A percentile compares a stretch with the other conserved stretches of the same genome.
phyloP scores from a whole-genome alignment of 2,329 filamentous ascomycete genomes.

The Claviceps sp. region DNA sequence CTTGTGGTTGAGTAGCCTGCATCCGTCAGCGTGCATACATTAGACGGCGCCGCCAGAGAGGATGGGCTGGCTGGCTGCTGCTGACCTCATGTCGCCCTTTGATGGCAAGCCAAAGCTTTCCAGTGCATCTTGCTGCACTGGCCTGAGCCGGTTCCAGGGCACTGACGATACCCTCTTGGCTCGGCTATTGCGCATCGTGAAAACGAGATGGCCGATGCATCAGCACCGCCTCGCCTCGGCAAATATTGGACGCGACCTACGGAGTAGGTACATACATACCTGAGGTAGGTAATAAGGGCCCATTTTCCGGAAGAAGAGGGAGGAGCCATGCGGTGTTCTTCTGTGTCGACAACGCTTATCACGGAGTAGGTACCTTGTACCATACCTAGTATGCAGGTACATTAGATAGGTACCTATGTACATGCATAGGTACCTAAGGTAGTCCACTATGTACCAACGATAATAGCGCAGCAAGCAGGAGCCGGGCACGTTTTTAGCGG shows the following conservation, averaged over 20 bases:
- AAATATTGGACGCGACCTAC: too few relatives aligned
- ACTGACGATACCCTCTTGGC: slow-evolving; percentile 28
- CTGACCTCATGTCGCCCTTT: slow-evolving; percentile 76
- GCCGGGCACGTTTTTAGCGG: too few relatives aligned
- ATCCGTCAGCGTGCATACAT: background rate
- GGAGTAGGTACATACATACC: background rate
- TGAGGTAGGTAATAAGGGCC: background rate
- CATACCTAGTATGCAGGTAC: too few relatives aligned
- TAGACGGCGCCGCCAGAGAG: background rate
- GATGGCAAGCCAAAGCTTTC: slow-evolving; percentile 76
- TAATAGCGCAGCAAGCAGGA: too few relatives aligned
- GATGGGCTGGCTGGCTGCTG: background rate
- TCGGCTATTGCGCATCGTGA: slow-evolving; percentile 11
- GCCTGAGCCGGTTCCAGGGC: slow-evolving; percentile 60
- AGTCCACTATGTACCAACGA: too few relatives aligned
- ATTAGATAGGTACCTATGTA: too few relatives aligned
- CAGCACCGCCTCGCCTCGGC: background rate
- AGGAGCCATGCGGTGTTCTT: background rate
- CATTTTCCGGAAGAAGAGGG: background rate
- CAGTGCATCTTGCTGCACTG: slow-evolving; percentile 61
- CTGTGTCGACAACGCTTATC: too few relatives aligned
- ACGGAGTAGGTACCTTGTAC: too few relatives aligned
- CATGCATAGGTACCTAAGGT: too few relatives aligned
- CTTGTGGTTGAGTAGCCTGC: slow-evolving; percentile 58
- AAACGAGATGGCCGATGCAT: background rate